Conservation (phyloP, 169 alveolate genomes). For the Eimeria brunetti region DNA sequence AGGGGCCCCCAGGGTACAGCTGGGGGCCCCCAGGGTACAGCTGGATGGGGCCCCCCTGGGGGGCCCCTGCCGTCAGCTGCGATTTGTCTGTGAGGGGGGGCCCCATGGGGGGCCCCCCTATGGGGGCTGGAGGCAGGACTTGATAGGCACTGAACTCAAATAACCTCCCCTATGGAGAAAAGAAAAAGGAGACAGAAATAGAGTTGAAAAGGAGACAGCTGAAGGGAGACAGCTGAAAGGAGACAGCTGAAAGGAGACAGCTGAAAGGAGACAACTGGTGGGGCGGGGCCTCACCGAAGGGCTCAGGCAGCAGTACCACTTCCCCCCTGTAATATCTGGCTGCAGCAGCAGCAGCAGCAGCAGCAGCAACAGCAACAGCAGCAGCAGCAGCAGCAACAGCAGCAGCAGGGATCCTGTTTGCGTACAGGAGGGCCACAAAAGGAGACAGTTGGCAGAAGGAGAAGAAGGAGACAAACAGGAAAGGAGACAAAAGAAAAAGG, state of each 20-base stretch:
- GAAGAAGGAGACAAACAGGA: background rate
- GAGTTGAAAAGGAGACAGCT: background rate
- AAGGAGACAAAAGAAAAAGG: background rate
- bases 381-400: conserved; percentile 23
- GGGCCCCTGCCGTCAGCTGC: background rate
- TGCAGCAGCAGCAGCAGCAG: conserved; percentile 28
- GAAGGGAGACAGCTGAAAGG: background rate
- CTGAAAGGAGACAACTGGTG: too few relatives aligned
- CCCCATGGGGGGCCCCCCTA: background rate
- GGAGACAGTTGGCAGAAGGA: background rate
- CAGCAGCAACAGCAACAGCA: background rate
- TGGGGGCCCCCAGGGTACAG: background rate
- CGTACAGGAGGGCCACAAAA: too few relatives aligned
- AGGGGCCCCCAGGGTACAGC: background rate
- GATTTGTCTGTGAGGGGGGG: background rate
- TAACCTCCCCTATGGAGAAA: background rate
- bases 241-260: background rate
- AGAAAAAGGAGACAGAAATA: background rate
- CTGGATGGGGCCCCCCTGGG: background rate
- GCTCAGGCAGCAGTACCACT: background rate
- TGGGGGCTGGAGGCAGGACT: background rate
- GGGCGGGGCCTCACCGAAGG: background rate
- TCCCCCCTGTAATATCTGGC: background rate
- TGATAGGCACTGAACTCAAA: background rate
- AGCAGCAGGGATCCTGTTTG: too few relatives aligned